A percentile compares a stretch with the other conserved stretches of the same genome.
Conservation (phyloP, 345 rosid species). For the Alliaria petiolata region DNA sequence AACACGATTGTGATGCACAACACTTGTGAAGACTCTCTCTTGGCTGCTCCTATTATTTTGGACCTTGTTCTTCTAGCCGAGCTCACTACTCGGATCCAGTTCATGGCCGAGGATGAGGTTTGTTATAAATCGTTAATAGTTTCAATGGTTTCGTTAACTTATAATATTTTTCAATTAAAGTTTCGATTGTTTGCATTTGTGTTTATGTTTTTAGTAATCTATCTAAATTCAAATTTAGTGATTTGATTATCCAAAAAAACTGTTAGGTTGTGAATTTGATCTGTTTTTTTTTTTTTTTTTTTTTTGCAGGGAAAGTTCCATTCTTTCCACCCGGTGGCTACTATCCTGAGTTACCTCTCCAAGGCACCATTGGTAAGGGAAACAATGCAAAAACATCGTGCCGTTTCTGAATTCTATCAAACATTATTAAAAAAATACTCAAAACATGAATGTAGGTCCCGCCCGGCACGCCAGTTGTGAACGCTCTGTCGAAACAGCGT, state of each 20-base stretch:
- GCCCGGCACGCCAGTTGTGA: constrained; percentile 96
- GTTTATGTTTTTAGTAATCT: background rate
- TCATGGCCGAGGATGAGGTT: constrained; percentile 86
- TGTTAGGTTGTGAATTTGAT: background rate
- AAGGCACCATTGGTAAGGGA: constrained; percentile 92
- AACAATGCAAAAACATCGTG: background rate
- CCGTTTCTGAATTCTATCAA: background rate
- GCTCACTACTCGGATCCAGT: constrained; percentile 84
- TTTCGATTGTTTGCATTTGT: background rate
- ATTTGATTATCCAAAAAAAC: background rate
- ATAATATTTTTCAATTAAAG: background rate
- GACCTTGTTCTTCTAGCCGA: constrained; percentile 97
- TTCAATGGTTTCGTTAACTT: background rate
- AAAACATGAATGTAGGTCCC: constrained; percentile 64
- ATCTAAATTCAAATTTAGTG: background rate
- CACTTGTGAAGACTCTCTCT: constrained; percentile 94
- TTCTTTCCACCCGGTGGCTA: constrained; percentile 96
- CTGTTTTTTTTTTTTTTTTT: background rate
- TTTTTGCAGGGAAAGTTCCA: constrained; percentile 84
- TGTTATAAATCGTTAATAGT: background rate
- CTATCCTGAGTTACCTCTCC: constrained; percentile 90
- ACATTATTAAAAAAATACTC: background rate
- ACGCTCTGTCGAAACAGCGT: constrained; percentile 93
- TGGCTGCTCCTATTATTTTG: constrained; percentile 95
- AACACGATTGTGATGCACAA: constrained; percentile 92